Evolutionary conservation across 192 early-diverging fungal species (phyloP), one percentile per base, ranked within the genome.

Genomic region (Linnemannia elongata): DNA sequence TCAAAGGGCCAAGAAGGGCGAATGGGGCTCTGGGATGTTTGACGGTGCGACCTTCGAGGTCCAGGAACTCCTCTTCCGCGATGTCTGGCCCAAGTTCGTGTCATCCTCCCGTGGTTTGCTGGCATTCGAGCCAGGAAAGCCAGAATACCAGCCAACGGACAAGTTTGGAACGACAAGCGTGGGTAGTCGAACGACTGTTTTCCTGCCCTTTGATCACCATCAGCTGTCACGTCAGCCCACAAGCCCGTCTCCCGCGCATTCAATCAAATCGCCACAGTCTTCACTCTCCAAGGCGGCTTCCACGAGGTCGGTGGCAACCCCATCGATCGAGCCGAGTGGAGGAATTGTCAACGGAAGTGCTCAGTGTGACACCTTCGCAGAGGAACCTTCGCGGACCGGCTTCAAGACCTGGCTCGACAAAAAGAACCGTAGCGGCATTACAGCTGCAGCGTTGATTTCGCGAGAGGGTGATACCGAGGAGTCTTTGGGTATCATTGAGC

Each of bases 71-170:
- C 63, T 87, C 15, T 87, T 87, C 72, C 79, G 85, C 17, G 85
- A 87, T 71, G 85, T 87, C 20, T 87, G 85, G 85, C 85, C 85
- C 6, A 87, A 87, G 55, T 87, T 87, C 18, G 85, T 87, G n/a
- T 74, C 85, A 18, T 87, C 85, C 5, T 77, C 85, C 1, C 85
- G 81, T 8, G 85, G 85, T 33, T 68, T 87, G 6, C 57, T 22
- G 45, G 38, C 75, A 6, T n/a, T 66, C 15, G 75, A 30, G 2
- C 22, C 57, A 66, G 60, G 35, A 1, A 30, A 66, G n/a, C 12
- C 30, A 17, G 22, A 72, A 13, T 20, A 42, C 35, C 36, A 30
- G 12, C 18, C 49, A 55, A 27, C 30, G 10, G 36, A 75, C 36
- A 36, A 38, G 47, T 15, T 24, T 54, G 49, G 36, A 20, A 30